Conservation (phyloP, 164 flowering plant genomes). For the Annona squamosa region DNA sequence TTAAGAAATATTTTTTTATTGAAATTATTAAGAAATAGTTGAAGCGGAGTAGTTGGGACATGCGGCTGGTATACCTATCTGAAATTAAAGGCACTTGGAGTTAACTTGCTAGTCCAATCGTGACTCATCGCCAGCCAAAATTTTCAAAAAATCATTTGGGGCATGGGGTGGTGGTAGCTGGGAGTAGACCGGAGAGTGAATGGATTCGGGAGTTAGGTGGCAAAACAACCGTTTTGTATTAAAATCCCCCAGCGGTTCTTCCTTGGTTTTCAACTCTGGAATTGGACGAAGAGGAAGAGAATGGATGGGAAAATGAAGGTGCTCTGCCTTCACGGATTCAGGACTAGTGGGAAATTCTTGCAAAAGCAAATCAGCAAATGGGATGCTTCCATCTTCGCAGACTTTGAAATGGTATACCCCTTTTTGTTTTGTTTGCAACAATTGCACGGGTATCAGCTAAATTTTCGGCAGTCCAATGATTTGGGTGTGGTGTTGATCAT, state of each 20-base stretch:
- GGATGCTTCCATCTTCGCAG: constrained; percentile 56
- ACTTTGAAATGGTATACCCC: constrained; percentile 35
- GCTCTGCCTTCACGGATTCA: constrained; percentile 69
- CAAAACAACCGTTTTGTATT: background rate
- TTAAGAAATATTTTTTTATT: too few species aligned
- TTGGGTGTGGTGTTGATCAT: too few species aligned
- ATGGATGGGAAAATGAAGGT: constrained; percentile 44
- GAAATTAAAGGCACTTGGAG: too few species aligned
- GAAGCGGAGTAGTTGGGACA: too few species aligned
- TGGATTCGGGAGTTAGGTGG: background rate
- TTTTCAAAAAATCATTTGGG: too few species aligned
- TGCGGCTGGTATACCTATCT: too few species aligned
- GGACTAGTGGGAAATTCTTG: constrained; percentile 66
- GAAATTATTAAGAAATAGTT: too few species aligned
- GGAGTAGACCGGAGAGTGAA: background rate
- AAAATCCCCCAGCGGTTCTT: background rate
- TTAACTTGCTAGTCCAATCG: too few species aligned
- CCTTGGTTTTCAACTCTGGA: background rate
- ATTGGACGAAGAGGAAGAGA: constrained; percentile 1
- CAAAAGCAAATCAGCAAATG: constrained; percentile 65
- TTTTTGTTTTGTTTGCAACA: too few species aligned
- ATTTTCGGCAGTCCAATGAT: too few species aligned
- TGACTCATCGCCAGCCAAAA: too few species aligned
- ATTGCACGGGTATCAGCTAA: too few species aligned
- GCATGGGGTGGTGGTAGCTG: background rate